These are phyloP conservation scores for Cutaneotrichosporon sp. DNA, from an alignment of 1,284 basidiomycete genomes.

Conservation along the genomic window DNA sequence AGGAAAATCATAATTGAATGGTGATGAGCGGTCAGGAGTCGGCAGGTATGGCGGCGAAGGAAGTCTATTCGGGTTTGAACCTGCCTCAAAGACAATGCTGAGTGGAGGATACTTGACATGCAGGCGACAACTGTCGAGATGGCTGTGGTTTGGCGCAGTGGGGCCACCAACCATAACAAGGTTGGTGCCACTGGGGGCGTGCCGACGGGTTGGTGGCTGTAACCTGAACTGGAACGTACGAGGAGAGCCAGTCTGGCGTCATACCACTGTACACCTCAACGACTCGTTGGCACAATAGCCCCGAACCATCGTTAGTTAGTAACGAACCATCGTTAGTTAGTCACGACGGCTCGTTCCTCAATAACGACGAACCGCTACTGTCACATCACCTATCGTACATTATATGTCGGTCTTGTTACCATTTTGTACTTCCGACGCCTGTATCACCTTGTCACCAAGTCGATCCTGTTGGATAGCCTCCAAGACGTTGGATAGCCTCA, in stretches of 20 bases:
- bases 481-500: too few species aligned
- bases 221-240: slow-evolving; percentile 22
- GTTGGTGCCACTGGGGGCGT: slow-evolving; percentile 2
- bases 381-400: too few species aligned
- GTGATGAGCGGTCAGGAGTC: slow-evolving; percentile 17
- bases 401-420: too few species aligned
- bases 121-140: slow-evolving; percentile 11
- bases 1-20: slow-evolving; percentile 14
- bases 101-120: neutral
- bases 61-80: neutral
- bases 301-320: too few species aligned
- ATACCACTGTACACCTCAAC: too few species aligned
- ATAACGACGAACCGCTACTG: too few species aligned
- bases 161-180: slow-evolving; percentile 13
- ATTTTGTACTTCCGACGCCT: too few species aligned
- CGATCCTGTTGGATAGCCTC: too few species aligned
- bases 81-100: slow-evolving; percentile 21
- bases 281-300: too few species aligned
- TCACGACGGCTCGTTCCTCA: too few species aligned
- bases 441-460: too few species aligned
- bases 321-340: too few species aligned
- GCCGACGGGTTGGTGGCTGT: slow-evolving; percentile 6
- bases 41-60: slow-evolving; percentile 15
- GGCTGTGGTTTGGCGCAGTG: slow-evolving; percentile 1
- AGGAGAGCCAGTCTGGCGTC: slow-evolving; percentile 19